phyloP scores from a whole-genome alignment of 2,329 filamentous ascomycete species.

The Nemania sp. region DNA sequence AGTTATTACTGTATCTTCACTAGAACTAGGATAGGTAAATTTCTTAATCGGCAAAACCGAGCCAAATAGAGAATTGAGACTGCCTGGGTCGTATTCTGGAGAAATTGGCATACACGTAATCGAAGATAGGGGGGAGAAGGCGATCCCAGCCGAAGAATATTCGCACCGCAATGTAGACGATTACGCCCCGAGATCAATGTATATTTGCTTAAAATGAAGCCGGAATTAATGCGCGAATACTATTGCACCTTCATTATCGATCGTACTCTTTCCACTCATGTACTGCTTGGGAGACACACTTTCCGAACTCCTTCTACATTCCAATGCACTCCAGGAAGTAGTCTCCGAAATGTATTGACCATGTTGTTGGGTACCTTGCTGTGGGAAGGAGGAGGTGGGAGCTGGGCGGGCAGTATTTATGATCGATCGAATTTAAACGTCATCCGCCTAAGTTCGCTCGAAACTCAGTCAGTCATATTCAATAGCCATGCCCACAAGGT shows the following conservation, averaged over 20 bases:
- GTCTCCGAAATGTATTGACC: slow-evolving; percentile 5
- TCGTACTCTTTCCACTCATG: slow-evolving; percentile 9
- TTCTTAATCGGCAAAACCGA: too few species aligned
- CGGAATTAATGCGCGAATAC: neutral
- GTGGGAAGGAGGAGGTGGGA: neutral
- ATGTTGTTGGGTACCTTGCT: neutral
- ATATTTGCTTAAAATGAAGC: slow-evolving; percentile 5
- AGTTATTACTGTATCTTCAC: too few species aligned
- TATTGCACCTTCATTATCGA: slow-evolving; percentile 6
- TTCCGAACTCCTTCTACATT: slow-evolving; percentile 7
- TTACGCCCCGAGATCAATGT: slow-evolving; percentile 1
- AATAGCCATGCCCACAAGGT: too few species aligned
- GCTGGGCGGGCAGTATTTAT: neutral
- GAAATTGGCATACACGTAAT: neutral
- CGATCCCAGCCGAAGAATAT: neutral
- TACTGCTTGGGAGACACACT: slow-evolving; percentile 10
- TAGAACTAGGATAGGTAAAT: too few species aligned
- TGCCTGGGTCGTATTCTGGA: neutral
- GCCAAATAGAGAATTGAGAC: neutral
- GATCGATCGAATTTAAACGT: neutral
- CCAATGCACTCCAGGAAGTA: slow-evolving; percentile 4
- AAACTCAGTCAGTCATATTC: neutral
- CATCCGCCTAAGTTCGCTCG: neutral
- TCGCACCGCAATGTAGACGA: neutral
- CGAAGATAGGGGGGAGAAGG: neutral